Percentiles rank a stretch among this genome's conserved stretches.
Conservation (phyloP, 352 stramenopile species). For the Halophytophthora batemanensis region DNA sequence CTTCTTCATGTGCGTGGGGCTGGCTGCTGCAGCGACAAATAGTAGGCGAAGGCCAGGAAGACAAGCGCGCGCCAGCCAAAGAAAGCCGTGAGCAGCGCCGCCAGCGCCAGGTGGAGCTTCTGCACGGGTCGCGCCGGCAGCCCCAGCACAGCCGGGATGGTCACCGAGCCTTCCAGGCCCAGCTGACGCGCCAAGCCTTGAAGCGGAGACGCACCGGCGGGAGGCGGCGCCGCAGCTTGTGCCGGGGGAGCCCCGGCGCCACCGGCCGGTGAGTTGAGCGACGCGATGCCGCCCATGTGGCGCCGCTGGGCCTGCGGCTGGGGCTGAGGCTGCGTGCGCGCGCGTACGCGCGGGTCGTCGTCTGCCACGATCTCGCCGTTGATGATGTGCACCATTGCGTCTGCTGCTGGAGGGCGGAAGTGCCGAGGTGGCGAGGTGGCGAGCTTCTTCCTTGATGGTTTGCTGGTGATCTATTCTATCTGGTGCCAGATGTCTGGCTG, state of each 20-base stretch:
- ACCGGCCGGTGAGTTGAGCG: conserved; percentile 14
- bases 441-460: background rate
- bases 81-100: conserved; percentile 46
- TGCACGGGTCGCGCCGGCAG: conserved; percentile 48
- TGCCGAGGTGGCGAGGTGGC: background rate
- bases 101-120: conserved; percentile 70
- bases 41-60: conserved; percentile 65
- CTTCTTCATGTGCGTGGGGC: conserved; percentile 7
- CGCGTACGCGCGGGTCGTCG: conserved; percentile 73
- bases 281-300: conserved; percentile 28
- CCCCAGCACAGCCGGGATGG: conserved; percentile 56
- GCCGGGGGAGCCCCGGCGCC: conserved; percentile 3
- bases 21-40: conserved; percentile 52
- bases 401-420: background rate
- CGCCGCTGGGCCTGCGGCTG: conserved; percentile 12
- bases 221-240: background rate
- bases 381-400: conserved; percentile 84
- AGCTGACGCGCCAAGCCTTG: conserved; percentile 46
- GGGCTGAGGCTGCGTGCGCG: conserved; percentile 19
- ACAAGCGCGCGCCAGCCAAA: conserved; percentile 76
- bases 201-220: conserved; percentile 30
- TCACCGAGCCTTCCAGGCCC: conserved; percentile 61
- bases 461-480: too few species aligned
- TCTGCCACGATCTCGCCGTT: conserved; percentile 86
- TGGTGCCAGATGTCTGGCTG: too few species aligned